Conservation (phyloP, 257 asterid species). For the Nicotiana benthamiana region DNA sequence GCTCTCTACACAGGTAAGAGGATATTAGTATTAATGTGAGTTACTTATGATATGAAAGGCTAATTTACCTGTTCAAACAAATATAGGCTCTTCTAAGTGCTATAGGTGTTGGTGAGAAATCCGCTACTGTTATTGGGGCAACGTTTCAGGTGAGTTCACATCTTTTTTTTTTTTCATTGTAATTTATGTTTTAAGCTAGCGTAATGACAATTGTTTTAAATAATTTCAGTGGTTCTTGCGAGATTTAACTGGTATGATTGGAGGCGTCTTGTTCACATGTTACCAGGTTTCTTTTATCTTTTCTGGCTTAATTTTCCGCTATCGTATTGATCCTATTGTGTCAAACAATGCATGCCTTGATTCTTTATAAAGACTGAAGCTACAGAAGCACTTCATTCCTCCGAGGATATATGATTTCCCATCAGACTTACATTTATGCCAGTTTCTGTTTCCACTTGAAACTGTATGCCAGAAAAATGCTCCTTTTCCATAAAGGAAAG, state of each 20-base stretch:
- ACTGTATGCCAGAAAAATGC: neutral
- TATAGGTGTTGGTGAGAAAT: conserved; percentile 93
- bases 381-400: neutral
- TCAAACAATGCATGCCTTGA: neutral
- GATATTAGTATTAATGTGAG: neutral
- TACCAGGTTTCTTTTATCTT: conserved; percentile 53
- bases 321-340: neutral
- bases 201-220: neutral
- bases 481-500: neutral
- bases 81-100: conserved; percentile 92
- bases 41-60: conserved; percentile 8
- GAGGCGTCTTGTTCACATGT: conserved; percentile 81
- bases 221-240: conserved; percentile 79
- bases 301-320: neutral
- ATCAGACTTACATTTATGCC: neutral
- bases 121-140: conserved; percentile 95
- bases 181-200: neutral
- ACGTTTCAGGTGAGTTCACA: conserved; percentile 63
- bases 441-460: neutral
- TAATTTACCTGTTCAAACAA: neutral
- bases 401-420: neutral
- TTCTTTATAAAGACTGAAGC: neutral
- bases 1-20: conserved; percentile 87
- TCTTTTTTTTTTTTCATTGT: neutral
- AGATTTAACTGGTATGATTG: conserved; percentile 96